Conservation (phyloP, 495 filamentous ascomycete species). For the Clavariopsis aquatica region DNA sequence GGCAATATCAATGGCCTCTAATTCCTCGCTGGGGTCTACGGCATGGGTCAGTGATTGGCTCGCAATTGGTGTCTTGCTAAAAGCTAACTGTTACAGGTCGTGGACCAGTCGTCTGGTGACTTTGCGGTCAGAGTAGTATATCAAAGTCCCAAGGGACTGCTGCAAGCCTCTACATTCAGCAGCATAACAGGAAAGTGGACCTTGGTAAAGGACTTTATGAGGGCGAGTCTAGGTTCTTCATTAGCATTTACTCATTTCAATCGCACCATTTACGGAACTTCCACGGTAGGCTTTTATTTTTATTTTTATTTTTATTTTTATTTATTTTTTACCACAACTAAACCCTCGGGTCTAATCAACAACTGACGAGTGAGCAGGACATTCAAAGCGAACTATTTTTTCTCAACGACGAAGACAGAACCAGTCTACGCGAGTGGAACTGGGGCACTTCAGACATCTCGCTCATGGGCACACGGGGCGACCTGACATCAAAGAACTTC, state of each 20-base stretch:
- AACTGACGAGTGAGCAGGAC: background rate
- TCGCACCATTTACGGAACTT: background rate
- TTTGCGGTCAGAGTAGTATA: background rate
- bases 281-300: background rate
- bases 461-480: background rate
- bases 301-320: no score
- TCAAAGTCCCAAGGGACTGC: background rate
- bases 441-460: background rate
- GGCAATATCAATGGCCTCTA: background rate
- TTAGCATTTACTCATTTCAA: background rate
- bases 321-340: no score
- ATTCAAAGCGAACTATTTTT: background rate
- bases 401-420: background rate
- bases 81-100: background rate
- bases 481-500: background rate
- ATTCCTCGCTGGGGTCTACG: background rate
- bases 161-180: background rate
- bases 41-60: background rate
- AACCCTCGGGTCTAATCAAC: no score
- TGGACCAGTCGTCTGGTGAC: background rate
- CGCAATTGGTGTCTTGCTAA: no score
- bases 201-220: background rate
- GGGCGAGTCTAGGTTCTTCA: background rate
- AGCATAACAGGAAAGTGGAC: background rate
- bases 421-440: background rate